Percentiles rank a stretch among this genome's conserved stretches.
Conservation (phyloP, 2,329 filamentous ascomycete species). For the Zalaria obscura region DNA sequence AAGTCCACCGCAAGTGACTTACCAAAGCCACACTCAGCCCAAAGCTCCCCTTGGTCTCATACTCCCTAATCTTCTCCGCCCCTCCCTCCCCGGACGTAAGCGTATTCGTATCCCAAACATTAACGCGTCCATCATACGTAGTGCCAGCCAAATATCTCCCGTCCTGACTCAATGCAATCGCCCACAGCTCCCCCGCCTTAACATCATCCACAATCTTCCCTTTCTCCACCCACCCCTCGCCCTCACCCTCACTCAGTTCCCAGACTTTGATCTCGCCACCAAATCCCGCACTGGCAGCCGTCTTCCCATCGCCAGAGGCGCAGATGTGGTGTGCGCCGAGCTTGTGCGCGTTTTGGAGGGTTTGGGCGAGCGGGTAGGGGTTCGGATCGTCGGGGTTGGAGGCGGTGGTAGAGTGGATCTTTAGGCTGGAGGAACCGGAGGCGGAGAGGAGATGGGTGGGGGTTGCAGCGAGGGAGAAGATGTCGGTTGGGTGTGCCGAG, state of each 20-base stretch:
- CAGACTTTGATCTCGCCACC: conserved; percentile 80
- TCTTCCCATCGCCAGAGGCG: conserved; percentile 52
- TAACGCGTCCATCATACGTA: conserved; percentile 74
- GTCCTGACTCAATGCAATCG: conserved; percentile 69
- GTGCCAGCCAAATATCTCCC: conserved; percentile 77
- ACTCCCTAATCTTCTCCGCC: conserved; percentile 54
- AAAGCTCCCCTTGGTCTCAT: conserved; percentile 88
- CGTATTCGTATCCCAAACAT: conserved; percentile 59
- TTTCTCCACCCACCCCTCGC: conserved; percentile 38
- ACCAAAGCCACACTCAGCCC: conserved; percentile 75
- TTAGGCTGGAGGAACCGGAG: conserved; percentile 70
- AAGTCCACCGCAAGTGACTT: conserved; percentile 9
- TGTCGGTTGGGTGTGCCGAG: conserved; percentile 32
- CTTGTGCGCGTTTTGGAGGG: conserved; percentile 65
- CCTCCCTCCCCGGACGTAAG: conserved; percentile 20
- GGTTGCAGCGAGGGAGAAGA: conserved; percentile 22
- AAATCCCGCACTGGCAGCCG: conserved; percentile 76
- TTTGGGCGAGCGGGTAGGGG: conserved; percentile 63
- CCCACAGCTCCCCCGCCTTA: conserved; percentile 67
- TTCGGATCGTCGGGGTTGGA: conserved; percentile 32
- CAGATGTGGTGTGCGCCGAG: conserved; percentile 85
- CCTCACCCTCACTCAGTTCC: conserved; percentile 37
- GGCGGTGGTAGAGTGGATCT: conserved; percentile 49
- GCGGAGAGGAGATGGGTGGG: conserved; percentile 53
- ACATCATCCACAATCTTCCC: conserved; percentile 36